These are phyloP conservation scores for Komagataella pastoris DNA, from an alignment of 805 yeast species.

Conservation along the genomic window DNA sequence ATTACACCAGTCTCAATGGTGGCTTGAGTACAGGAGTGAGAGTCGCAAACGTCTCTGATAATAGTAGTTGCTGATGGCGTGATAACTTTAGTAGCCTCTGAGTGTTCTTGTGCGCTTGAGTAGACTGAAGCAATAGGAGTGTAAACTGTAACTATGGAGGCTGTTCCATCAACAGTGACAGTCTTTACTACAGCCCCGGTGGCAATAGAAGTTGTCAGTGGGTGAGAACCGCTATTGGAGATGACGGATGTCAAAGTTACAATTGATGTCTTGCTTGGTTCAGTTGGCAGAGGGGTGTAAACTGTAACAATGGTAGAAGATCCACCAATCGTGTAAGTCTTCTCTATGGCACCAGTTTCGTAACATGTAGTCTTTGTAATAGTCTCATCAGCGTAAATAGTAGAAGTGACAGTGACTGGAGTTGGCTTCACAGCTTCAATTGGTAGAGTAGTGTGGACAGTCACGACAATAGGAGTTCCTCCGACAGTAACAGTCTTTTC, in stretches of 20 bases:
- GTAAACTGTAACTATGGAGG: conserved; percentile 22
- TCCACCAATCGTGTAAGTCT: background rate
- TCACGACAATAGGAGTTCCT: background rate
- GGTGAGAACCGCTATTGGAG: conserved; percentile 2
- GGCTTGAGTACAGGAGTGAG: background rate
- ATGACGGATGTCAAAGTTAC: background rate
- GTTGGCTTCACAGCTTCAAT: background rate
- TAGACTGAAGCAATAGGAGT: conserved; percentile 16
- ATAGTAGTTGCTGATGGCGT: background rate
- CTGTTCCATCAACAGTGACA: conserved; percentile 15
- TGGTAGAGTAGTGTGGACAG: background rate
- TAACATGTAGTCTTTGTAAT: background rate
- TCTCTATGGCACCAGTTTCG: background rate
- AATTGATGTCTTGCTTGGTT: background rate
- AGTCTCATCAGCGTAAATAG: background rate
- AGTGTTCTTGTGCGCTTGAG: background rate
- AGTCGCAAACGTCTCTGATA: background rate
- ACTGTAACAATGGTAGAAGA: background rate
- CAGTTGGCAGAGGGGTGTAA: background rate
- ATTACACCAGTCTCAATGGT: background rate
- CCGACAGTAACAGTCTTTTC: background rate
- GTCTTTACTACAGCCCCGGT: conserved; percentile 7
- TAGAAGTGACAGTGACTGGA: background rate
- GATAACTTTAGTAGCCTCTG: background rate
- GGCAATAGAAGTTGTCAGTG: conserved; percentile 5